phyloP scores from a whole-genome alignment of 441 rosid species.

The Adansonia rubrostipa region DNA sequence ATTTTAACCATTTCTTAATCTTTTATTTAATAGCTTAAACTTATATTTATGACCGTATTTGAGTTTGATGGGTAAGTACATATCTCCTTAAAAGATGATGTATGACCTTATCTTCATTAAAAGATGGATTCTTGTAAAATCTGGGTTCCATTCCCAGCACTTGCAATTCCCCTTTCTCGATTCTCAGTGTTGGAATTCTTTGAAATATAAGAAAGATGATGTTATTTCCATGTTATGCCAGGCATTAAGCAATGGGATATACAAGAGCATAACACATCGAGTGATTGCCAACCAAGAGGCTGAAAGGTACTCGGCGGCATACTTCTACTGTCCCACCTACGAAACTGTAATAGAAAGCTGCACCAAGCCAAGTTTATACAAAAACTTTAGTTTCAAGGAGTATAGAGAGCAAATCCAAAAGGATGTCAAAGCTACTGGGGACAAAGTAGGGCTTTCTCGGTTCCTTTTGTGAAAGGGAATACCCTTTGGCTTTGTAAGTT shows the following conservation, averaged over 20 bases:
- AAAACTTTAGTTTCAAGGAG: conserved; percentile 58
- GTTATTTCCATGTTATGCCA: conserved; percentile 22
- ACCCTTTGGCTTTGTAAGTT: neutral
- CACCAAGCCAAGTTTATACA: conserved; percentile 47
- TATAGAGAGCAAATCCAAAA: conserved; percentile 50
- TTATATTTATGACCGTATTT: neutral
- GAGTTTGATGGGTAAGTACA: neutral
- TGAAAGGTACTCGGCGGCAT: conserved; percentile 65
- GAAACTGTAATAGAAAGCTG: conserved; percentile 52
- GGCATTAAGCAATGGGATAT: conserved; percentile 71
- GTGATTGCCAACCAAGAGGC: conserved; percentile 50
- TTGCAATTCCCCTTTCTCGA: no score
- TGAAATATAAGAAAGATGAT: neutral
- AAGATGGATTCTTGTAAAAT: no score
- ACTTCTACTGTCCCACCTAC: conserved; percentile 56
- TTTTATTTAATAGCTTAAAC: neutral
- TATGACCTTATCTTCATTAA: no score
- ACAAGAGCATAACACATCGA: conserved; percentile 61
- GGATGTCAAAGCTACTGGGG: conserved; percentile 63
- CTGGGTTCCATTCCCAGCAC: no score
- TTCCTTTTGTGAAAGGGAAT: conserved; percentile 44
- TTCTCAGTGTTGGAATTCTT: no score
- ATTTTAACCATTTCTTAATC: neutral
- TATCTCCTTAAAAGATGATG: no score
- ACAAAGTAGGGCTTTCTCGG: conserved; percentile 71